phyloP scores from a whole-genome alignment of 2,329 filamentous ascomycete species.

The Endothia cerciana region DNA sequence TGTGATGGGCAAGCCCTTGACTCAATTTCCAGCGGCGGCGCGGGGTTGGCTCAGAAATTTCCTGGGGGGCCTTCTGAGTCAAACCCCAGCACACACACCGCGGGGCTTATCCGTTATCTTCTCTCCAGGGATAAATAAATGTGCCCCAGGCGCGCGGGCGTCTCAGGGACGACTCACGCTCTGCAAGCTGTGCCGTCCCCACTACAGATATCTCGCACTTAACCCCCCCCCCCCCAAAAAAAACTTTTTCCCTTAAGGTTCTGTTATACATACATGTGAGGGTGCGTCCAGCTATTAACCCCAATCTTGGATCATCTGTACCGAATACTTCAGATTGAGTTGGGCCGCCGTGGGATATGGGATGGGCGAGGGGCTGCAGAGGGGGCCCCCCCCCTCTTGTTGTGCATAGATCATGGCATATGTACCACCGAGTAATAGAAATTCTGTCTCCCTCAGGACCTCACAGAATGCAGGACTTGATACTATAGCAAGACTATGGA shows the following conservation, averaged over 20 bases:
- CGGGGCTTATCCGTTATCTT: constrained; percentile 23
- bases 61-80: constrained; percentile 8
- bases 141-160: too few species aligned
- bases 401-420: not conserved
- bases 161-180: too few species aligned
- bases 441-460: not conserved
- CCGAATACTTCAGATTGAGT: not conserved
- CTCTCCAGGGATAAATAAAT: too few species aligned
- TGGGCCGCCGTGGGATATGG: too few species aligned
- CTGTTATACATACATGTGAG: not conserved
- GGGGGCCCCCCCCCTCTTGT: not conserved
- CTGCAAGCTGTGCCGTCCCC: too few species aligned
- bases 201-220: too few species aligned
- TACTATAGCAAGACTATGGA: too few species aligned
- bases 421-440: too few species aligned
- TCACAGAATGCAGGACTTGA: not conserved
- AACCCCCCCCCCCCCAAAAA: too few species aligned
- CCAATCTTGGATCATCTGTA: not conserved
- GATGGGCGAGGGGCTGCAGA: not conserved
- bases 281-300: not conserved
- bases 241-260: too few species aligned
- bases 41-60: constrained; percentile 15
- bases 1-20: not conserved
- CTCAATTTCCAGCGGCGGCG: constrained; percentile 1
- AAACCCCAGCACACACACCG: not conserved